A percentile compares a stretch with the other conserved stretches of the same genome.
Evolutionary conservation across 176 grass and related monocot genomes (phyloP).

Genomic region (Phoenix dactylifera): DNA sequence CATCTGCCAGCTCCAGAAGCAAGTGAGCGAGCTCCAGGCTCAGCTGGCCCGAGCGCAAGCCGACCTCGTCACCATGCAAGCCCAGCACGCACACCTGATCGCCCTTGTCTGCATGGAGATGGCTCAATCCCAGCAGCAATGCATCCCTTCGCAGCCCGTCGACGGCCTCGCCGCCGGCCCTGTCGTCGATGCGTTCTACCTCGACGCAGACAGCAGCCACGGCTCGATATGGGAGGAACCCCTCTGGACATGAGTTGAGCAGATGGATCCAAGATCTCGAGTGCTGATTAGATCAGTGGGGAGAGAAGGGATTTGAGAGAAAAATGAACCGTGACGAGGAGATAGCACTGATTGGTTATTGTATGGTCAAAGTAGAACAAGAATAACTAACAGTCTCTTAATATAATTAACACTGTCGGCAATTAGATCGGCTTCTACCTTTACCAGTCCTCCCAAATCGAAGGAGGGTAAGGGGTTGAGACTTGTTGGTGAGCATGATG

Average conservation of each 20-base stretch:
- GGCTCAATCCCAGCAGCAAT: slow-evolving; percentile 15
- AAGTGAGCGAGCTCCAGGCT: slow-evolving; percentile 70
- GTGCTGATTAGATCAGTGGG: too few relatives aligned
- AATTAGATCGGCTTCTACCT: too few relatives aligned
- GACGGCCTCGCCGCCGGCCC: not conserved
- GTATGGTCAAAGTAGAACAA: too few relatives aligned
- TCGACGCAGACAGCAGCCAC: slow-evolving; percentile 13
- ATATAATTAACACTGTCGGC: too few relatives aligned
- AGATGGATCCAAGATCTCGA: slow-evolving; percentile 8
- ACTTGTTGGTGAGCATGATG: too few relatives aligned
- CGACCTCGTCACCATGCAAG: slow-evolving; percentile 47
- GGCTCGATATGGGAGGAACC: slow-evolving; percentile 58
- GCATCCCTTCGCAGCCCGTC: not conserved
- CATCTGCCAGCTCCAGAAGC: slow-evolving; percentile 88
- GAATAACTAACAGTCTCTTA: too few relatives aligned
- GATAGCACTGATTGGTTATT: too few relatives aligned
- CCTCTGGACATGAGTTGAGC: slow-evolving; percentile 43
- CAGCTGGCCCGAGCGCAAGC: slow-evolving; percentile 79
- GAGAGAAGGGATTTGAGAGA: too few relatives aligned
- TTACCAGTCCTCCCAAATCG: too few relatives aligned
- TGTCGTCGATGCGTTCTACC: not conserved
- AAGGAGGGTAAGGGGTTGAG: too few relatives aligned
- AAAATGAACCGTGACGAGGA: too few relatives aligned
- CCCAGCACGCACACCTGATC: slow-evolving; percentile 60
- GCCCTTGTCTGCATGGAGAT: slow-evolving; percentile 76